phyloP scores from a whole-genome alignment of 495 filamentous ascomycete genomes.

The Neurospora sp. region DNA sequence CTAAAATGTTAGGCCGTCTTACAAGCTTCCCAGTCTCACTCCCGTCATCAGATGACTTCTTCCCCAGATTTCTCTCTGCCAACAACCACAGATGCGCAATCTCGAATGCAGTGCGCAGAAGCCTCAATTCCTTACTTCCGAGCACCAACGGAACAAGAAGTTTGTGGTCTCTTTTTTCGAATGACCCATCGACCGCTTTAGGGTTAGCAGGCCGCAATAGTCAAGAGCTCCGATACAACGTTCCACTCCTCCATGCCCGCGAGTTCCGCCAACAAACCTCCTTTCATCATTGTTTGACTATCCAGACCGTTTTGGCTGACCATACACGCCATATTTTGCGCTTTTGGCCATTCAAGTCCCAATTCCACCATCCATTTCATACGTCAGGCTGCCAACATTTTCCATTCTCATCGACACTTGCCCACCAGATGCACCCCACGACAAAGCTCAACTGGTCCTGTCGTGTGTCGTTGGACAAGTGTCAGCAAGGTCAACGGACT shows the following conservation, averaged over 20 bases:
- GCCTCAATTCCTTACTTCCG: not conserved
- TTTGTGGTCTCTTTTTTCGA: not conserved
- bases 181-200: not conserved
- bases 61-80: not conserved
- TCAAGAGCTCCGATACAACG: not conserved
- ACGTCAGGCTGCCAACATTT: not conserved
- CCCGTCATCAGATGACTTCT: not conserved
- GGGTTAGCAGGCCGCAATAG: not conserved
- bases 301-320: not conserved
- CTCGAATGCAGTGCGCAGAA: not conserved
- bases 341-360: not conserved
- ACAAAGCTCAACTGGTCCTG: not conserved
- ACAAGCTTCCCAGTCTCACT: not conserved
- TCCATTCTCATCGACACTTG: not conserved
- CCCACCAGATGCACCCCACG: not conserved
- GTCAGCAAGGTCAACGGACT: not conserved
- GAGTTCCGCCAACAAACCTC: not conserved
- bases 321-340: not conserved
- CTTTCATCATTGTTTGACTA: not conserved
- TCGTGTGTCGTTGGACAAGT: not conserved
- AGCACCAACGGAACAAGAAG: not conserved
- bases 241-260: not conserved
- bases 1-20: not conserved
- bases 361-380: not conserved
- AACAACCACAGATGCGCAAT: not conserved